Evolutionary conservation across 169 alveolate species (phyloP), one percentile per base, ranked within the genome.

Genomic region (Cryptosporidium parvum): DNA sequence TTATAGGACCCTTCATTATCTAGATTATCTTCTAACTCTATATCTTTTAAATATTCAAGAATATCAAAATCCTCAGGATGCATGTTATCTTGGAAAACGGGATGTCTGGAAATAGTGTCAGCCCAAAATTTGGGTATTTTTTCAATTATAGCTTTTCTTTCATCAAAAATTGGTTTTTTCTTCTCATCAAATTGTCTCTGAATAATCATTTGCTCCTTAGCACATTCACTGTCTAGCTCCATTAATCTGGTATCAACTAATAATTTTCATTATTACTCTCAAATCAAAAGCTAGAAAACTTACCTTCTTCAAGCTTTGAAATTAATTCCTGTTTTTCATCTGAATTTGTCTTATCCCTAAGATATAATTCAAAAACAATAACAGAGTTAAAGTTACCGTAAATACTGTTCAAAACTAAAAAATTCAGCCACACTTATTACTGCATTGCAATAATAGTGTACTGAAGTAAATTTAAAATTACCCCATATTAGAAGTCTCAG

Each of bases 111-210:
- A 35, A 96, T 75, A 31, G 97, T 94, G 39, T 94, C 92, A 3
- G 95, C 93, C 98, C 98, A 96, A 85, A 96, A 96, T 18, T 96
- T 96, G 3, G 98, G 98, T 23, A 96, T 94, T 48, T 94, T 95
- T 42, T 94, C 94, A 23, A 96, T 94, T 14, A 95, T 94, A 21
- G 75, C 94, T 92, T 91, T 92, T 37, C 98, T 86, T 75, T 95
- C 94, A 26, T 92, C 94, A 75, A 95, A 94, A 44, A 91, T 67
- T 0, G 98, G 98, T 70, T 94, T 96, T 85, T 96, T 96, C 89
- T 95, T 94, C 75, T 93, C 92, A 67, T 96, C 98, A 70, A 93
- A 96, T 86, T 95, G 93, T 67, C 96, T 93, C 93, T 96, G 98
- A 16, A 96, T 80, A 35, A 73, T 89, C 95, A 96, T 96, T 85